Evolutionary conservation across 1,284 basidiomycete species (phyloP), one percentile per base, ranked within the genome.

Genomic region (Sparassis latifolia): DNA sequence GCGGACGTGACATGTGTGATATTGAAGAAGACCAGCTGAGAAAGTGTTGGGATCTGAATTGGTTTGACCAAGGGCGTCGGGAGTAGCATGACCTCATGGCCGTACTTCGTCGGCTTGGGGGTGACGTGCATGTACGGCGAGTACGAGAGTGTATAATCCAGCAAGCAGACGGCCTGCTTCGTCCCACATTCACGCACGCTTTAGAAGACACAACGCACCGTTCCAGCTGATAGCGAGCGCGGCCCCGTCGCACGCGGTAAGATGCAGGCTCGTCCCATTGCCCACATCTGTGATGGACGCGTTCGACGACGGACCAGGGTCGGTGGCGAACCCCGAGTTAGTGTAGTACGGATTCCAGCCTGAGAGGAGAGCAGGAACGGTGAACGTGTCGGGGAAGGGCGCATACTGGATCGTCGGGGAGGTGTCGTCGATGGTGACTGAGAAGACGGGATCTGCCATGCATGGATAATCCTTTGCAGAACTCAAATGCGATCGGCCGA

Each of bases 261-360:
- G 69, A 61, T 88, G 86, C 35, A 69, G 68, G 58, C 78, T 82
- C 12, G 69, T 73, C 9, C 84, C 84, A 44, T 69, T 69, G 10
- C 79, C 83, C 60, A 58, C 73, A 10, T 77, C 77, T 31, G 55
- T 48, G 31, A 60, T 44, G 28, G 38, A 39, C 1, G 55, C 48
- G 6, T 51, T 42, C 9, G 58, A 54, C 20, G 58, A 55, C 33
- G 55, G 45, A 20, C 45, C 42, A 27, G 63, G 68, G 43, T 64
- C 57, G 12, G 65, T 61, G 2, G 74, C 71, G 49, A 77, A 80
- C 7, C 78, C 78, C 5, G 80, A 76, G 42, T 43, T 46, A 4
- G 70, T 66, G 62, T 76, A 85, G 65, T 73, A 77, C 20, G 82
- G 76, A 61, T 80, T 80, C 86, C 86, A 89, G 60, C 84, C 82